These are phyloP conservation scores for Euphorbia pulcherrima DNA, from an alignment of 345 rosid species.

Conservation along the genomic window DNA sequence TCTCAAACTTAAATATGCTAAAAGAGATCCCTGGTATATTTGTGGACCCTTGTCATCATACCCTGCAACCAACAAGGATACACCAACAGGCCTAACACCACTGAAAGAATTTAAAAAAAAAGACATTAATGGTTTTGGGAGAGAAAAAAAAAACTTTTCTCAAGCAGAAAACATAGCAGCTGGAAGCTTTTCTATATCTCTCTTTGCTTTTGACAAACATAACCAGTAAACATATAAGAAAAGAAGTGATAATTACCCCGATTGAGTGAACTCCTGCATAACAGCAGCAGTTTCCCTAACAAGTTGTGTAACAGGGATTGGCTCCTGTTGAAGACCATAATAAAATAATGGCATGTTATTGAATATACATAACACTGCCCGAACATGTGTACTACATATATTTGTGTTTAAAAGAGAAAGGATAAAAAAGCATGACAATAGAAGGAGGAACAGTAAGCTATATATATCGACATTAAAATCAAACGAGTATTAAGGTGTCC, in stretches of 20 bases:
- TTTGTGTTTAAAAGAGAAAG: not conserved
- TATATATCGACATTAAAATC: not conserved
- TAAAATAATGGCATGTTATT: slow-evolving; percentile 5
- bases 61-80: slow-evolving; percentile 86
- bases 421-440: not conserved
- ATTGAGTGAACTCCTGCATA: slow-evolving; percentile 97
- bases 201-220: not conserved
- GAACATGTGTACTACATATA: too few relatives aligned
- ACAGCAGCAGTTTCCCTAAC: slow-evolving; percentile 98
- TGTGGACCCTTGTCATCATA: slow-evolving; percentile 95
- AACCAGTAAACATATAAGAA: not conserved
- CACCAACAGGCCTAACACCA: slow-evolving; percentile 97
- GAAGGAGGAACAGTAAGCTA: not conserved
- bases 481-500: not conserved
- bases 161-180: not conserved
- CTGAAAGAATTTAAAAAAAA: slow-evolving; percentile 36
- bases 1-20: not conserved
- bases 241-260: slow-evolving; percentile 52
- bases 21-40: slow-evolving; percentile 64
- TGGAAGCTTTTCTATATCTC: not conserved
- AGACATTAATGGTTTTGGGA: not conserved
- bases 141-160: not conserved
- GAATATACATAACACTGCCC: not conserved
- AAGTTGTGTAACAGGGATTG: slow-evolving; percentile 95
- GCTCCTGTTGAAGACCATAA: slow-evolving; percentile 47